phyloP scores from a whole-genome alignment of 1,139 yeast genomes.

The Waltiozyma sp. region DNA sequence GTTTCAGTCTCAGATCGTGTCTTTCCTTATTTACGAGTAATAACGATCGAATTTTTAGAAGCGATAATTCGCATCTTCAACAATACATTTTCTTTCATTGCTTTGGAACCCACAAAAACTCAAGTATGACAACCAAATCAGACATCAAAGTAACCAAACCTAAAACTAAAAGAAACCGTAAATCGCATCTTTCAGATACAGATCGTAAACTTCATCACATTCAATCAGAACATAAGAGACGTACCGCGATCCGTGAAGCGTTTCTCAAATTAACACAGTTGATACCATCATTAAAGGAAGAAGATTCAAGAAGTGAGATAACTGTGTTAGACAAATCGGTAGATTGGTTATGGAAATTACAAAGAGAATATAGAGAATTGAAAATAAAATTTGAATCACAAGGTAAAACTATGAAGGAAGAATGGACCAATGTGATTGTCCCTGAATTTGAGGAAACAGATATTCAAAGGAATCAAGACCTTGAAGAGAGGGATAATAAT shows the following conservation, averaged over 20 bases:
- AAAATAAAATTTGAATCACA: background rate
- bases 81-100: no score
- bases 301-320: constrained; percentile 15
- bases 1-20: no score
- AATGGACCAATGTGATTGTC: constrained; percentile 1
- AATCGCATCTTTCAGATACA: constrained; percentile 13
- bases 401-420: background rate
- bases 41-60: no score
- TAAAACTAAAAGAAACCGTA: constrained; percentile 7
- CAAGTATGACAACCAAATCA: background rate
- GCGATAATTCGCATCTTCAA: no score
- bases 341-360: constrained; percentile 8
- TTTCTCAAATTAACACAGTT: constrained; percentile 29
- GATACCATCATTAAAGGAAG: constrained; percentile 28
- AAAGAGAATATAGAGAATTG: constrained; percentile 7
- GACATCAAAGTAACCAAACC: background rate
- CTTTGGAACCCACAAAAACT: no score
- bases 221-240: constrained; percentile 37
- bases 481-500: background rate
- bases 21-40: no score
- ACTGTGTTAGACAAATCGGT: constrained; percentile 12
- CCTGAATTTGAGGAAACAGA: background rate
- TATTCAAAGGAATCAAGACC: background rate
- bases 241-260: constrained; percentile 36
- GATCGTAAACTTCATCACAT: constrained; percentile 30